A percentile compares a stretch with the other conserved stretches of the same genome.
phyloP scores from a whole-genome alignment of 2,329 filamentous ascomycete species.

The Alternaria triticina region DNA sequence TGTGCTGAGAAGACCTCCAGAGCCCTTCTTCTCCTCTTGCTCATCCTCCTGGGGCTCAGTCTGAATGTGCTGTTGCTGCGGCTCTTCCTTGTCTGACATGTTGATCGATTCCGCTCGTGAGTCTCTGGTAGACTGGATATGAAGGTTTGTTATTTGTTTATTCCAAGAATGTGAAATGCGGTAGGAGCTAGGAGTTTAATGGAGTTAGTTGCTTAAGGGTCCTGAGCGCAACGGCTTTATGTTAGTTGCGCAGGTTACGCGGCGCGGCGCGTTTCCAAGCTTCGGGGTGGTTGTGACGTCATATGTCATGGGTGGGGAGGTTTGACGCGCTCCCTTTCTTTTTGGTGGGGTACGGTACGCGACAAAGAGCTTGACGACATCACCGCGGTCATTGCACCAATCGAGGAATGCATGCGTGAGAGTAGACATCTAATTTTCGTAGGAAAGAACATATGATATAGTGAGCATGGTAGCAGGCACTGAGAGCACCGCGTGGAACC shows the following conservation, averaged over 20 bases:
- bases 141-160: not conserved
- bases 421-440: not conserved
- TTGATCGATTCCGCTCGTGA: not conserved
- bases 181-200: not conserved
- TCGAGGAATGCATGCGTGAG: too few species aligned
- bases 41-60: constrained; percentile 19
- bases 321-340: constrained; percentile 3
- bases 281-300: constrained; percentile 12
- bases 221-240: not conserved
- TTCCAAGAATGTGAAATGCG: not conserved
- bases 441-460: not conserved
- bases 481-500: not conserved
- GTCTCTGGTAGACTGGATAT: not conserved
- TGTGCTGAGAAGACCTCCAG: constrained; percentile 36
- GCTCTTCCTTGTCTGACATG: constrained; percentile 21
- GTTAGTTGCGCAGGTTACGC: constrained; percentile 3
- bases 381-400: not conserved
- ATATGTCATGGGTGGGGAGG: not conserved
- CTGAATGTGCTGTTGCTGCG: constrained; percentile 39
- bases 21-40: constrained; percentile 27
- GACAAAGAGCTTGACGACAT: constrained; percentile 3
- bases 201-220: not conserved
- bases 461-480: not conserved
- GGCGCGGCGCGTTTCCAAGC: constrained; percentile 3
- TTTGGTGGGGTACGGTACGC: constrained; percentile 6